phyloP scores from a whole-genome alignment of 2,329 filamentous ascomycete species.

The Alternaria atra region DNA sequence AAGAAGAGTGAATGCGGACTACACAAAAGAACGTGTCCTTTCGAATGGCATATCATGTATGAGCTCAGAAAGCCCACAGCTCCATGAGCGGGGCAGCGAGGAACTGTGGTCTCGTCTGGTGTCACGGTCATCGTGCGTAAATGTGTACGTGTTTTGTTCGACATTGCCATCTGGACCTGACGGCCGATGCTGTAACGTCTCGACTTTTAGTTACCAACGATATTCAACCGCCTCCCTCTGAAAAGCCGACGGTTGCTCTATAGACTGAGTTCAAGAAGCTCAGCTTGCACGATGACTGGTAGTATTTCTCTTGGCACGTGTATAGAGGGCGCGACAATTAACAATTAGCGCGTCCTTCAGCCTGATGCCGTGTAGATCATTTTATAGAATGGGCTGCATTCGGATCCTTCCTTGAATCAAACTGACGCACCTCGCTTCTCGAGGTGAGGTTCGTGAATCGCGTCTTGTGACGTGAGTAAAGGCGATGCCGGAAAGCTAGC shows the following conservation, averaged over 20 bases:
- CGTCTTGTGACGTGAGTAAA: not conserved
- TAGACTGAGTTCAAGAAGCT: not conserved
- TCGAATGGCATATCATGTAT: not conserved
- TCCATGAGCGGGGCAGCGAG: constrained; percentile 1
- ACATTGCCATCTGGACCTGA: not conserved
- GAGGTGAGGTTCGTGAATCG: not conserved
- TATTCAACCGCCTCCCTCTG: not conserved
- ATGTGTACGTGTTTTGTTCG: not conserved
- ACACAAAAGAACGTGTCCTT: not conserved
- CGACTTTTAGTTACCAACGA: not conserved
- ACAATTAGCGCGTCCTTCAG: constrained; percentile 6
- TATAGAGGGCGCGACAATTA: constrained; percentile 7
- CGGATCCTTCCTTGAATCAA: not conserved
- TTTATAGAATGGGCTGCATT: not conserved
- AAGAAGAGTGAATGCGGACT: not conserved
- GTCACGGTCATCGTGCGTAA: constrained; percentile 8
- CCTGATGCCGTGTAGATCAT: constrained; percentile 6
- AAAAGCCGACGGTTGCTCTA: not conserved
- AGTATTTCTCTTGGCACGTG: constrained; percentile 12
- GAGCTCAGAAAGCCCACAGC: constrained; percentile 5
- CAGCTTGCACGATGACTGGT: constrained; percentile 4
- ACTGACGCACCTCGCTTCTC: not conserved
- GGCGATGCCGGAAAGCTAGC: not conserved
- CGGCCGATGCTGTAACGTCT: not conserved
- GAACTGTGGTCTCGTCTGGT: constrained; percentile 2